Evolutionary conservation across 176 grass and related monocot species (phyloP).

Genomic region (Oryza coarctata): DNA sequence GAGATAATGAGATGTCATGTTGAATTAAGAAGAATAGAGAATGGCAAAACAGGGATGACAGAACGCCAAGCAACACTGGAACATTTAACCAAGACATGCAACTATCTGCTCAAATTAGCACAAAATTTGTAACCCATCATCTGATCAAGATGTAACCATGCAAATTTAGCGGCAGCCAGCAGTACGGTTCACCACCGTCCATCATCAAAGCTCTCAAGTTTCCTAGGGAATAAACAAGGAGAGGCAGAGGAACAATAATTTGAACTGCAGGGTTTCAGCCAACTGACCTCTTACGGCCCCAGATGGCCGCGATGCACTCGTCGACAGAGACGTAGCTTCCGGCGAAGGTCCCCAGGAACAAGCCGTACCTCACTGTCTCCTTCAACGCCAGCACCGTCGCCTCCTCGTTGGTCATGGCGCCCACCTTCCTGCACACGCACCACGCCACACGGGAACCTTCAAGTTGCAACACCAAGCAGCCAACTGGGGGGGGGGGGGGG

Average conservation of each 20-base stretch:
- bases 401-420: conserved; percentile 78
- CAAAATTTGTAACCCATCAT: background rate
- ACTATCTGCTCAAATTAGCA: background rate
- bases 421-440: conserved; percentile 56
- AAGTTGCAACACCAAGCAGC: background rate
- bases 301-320: conserved; percentile 77
- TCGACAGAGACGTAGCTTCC: conserved; percentile 90
- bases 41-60: background rate
- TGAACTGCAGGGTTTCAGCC: background rate
- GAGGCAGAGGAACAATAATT: background rate
- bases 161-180: conserved; percentile 9
- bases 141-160: background rate
- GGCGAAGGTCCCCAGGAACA: conserved; percentile 91
- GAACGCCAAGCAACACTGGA: background rate
- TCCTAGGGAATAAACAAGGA: background rate
- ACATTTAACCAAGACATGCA: background rate
- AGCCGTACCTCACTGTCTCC: conserved; percentile 86
- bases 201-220: background rate
- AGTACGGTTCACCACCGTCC: background rate
- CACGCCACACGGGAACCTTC: conserved; percentile 15
- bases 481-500: too few species aligned
- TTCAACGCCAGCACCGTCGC: conserved; percentile 66
- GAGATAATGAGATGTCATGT: background rate
- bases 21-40: background rate
- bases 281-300: conserved; percentile 74